Conservation (phyloP, 768 basidiomycete genomes). For the Boletus fagicola region DNA sequence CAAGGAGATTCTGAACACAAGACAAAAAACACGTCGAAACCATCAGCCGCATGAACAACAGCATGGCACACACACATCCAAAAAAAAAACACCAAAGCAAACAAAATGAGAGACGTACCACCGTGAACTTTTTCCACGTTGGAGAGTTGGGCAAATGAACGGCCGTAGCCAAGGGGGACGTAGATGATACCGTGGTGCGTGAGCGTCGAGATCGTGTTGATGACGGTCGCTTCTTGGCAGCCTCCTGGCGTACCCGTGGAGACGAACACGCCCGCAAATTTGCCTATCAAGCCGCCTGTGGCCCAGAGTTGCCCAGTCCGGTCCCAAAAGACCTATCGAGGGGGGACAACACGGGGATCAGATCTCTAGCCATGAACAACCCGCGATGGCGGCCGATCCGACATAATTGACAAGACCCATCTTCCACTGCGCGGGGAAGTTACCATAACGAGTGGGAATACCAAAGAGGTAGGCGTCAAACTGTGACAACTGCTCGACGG, state of each 20-base stretch:
- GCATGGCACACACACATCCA: no score
- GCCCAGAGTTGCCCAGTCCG: constrained; percentile 67
- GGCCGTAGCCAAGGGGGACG: constrained; percentile 68
- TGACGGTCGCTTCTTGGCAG: constrained; percentile 65
- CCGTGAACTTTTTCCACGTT: constrained; percentile 52
- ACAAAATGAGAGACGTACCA: constrained; percentile 39
- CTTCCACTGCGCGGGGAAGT: constrained; percentile 58
- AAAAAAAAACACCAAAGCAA: background rate
- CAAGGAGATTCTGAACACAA: constrained; percentile 63
- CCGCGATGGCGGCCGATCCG: background rate
- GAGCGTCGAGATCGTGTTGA: constrained; percentile 54
- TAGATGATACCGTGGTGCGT: constrained; percentile 71
- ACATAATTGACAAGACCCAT: constrained; percentile 29
- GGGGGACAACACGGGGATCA: background rate
- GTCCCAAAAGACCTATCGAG: constrained; percentile 67
- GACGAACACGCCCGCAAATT: constrained; percentile 74
- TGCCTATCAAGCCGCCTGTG: constrained; percentile 60
- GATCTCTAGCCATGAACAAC: background rate
- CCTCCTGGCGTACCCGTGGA: constrained; percentile 70
- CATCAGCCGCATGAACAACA: background rate
- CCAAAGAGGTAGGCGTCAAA: constrained; percentile 45
- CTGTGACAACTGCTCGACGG: constrained; percentile 13
- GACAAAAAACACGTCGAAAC: background rate
- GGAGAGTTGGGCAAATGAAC: constrained; percentile 41
- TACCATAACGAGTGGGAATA: constrained; percentile 45